phyloP scores from a whole-genome alignment of 345 rosid genomes.

The Iberis pinnata region DNA sequence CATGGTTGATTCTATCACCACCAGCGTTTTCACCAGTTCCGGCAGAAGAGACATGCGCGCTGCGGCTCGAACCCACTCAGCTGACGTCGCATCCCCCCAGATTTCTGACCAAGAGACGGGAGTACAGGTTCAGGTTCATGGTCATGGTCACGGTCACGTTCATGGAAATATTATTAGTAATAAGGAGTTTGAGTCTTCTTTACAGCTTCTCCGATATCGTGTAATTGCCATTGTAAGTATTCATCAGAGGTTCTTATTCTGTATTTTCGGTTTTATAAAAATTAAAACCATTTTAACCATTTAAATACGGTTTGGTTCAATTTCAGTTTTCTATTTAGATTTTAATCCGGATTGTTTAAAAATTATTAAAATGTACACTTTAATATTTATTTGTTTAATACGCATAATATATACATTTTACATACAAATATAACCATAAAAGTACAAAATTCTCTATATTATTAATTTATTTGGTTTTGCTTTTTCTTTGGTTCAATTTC shows the following conservation, averaged over 20 bases:
- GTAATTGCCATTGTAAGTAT: conserved; percentile 38
- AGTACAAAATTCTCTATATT: too few species aligned
- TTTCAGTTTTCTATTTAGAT: too few species aligned
- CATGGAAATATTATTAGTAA: conserved; percentile 5
- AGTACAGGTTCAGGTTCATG: background rate
- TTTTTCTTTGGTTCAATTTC: too few species aligned
- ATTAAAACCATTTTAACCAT: too few species aligned
- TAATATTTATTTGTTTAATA: too few species aligned
- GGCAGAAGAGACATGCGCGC: background rate
- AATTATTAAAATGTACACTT: too few species aligned
- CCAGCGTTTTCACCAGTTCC: conserved; percentile 29
- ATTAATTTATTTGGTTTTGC: too few species aligned
- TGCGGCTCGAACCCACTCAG: background rate
- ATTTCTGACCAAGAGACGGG: conserved; percentile 29
- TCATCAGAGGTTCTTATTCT: background rate
- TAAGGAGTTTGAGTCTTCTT: conserved; percentile 10
- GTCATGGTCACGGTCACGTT: conserved; percentile 31
- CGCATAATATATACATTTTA: too few species aligned
- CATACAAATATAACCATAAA: too few species aligned
- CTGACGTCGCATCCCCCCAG: conserved; percentile 12
- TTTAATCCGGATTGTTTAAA: too few species aligned
- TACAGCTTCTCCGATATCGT: conserved; percentile 43
- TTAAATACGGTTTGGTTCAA: too few species aligned
- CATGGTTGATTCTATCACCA: conserved; percentile 47
- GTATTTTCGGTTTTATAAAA: too few species aligned